Conservation (phyloP, 179 eudicot genomes). For the Heliamphora pulchella region DNA sequence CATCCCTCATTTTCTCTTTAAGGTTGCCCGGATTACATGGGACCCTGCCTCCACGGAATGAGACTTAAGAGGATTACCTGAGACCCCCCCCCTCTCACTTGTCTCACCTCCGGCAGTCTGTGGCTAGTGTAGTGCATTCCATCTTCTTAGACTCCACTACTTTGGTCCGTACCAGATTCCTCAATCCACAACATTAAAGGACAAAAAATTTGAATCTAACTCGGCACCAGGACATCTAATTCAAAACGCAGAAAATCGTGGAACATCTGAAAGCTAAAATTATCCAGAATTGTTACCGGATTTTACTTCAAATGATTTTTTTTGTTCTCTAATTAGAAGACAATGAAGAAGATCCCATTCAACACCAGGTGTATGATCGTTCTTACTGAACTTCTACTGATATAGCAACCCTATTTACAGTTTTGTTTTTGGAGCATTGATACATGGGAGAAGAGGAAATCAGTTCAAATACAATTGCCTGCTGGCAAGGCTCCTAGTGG, state of each 20-base stretch:
- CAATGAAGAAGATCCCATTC: neutral
- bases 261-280: neutral
- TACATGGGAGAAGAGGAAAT: constrained; percentile 72
- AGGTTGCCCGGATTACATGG: too few relatives aligned
- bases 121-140: too few relatives aligned
- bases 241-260: neutral
- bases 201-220: neutral
- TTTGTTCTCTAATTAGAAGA: neutral
- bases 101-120: too few relatives aligned
- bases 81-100: too few relatives aligned
- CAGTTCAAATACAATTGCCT: constrained; percentile 63
- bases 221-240: neutral
- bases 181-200: neutral
- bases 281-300: neutral
- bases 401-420: constrained; percentile 28
- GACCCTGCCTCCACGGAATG: too few relatives aligned
- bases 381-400: neutral
- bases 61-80: too few relatives aligned
- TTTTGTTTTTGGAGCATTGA: constrained; percentile 87
- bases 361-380: neutral
- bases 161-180: too few relatives aligned
- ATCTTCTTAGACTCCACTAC: too few relatives aligned
- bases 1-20: too few relatives aligned
- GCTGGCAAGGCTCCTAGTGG: constrained; percentile 70
- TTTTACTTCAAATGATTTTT: neutral